Base-by-base conservation (phyloP, 257 asterid species). In the Cynanchum wilfordii region DNA sequence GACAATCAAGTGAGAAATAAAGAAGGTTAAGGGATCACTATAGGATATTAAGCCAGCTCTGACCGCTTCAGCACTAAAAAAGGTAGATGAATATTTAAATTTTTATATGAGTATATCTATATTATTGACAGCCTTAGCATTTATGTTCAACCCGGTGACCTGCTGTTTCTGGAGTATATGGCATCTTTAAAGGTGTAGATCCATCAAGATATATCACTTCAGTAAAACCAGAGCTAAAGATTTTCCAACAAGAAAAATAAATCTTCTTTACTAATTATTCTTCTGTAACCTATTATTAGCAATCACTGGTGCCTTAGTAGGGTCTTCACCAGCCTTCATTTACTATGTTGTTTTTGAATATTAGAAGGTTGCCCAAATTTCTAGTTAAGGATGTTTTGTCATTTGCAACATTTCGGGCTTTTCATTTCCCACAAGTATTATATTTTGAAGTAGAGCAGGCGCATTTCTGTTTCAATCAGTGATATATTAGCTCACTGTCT, bases 221-320 rank as follows among this genome's bases (percentile, higher is more conserved):
- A 33, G 36, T 13, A 42, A 55, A 55, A 4, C 27, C 45, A 54
- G 57, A 17, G 38, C 60, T 54, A 52, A 42, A 38, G 11, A 25
- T 42, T 55, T n/a, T 33, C 27, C 15, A 38, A 13, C 22, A 27
- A 33, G 56, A 47, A 69, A 55, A 11, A 20, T 52, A 5, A 49
- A 62, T 3, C 9, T 12, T 10, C 17, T 5, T 4, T 10, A 25
- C 2, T 29, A 29, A 13, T 10, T 38, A 19, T 15, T 64, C 44
- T 66, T 57, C 27, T 54, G 59, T 51, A 20, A 44, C 45, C 67
- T 65, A 52, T 70, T 57, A 55, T 56, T 58, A 16, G 27, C n/a
- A 9, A 51, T 24, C 33, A 22, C 36, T 59, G 19, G 77, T 22
- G 19, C 24, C n/a, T 13, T 3, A 17, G 4, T 58, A 20, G 36